These are phyloP conservation scores for Microsporum ferrugineum DNA, from an alignment of 2,329 filamentous ascomycete genomes.

Conservation along the genomic window DNA sequence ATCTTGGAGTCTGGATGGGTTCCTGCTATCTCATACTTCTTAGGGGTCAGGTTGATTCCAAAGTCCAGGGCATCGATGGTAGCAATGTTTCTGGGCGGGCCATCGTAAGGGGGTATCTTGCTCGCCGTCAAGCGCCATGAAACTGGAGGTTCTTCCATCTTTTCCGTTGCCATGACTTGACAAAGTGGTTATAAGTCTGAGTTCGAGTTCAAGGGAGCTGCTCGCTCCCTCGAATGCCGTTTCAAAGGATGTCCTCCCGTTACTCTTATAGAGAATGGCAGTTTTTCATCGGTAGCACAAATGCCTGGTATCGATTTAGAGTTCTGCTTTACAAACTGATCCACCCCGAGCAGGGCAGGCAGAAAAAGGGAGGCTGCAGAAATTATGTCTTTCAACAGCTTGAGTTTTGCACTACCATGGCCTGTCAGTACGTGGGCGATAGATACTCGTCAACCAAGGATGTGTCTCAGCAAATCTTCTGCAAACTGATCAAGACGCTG, in stretches of 20 bases:
- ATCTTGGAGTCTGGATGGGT: slow-evolving; percentile 26
- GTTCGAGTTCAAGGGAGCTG: background rate
- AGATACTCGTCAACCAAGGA: background rate
- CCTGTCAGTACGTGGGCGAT: background rate
- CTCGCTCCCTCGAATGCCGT: background rate
- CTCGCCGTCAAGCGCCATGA: slow-evolving; percentile 8
- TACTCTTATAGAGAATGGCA: background rate
- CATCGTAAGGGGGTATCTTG: slow-evolving; percentile 14
- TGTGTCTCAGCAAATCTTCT: background rate
- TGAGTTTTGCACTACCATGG: background rate
- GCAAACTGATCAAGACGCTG: background rate
- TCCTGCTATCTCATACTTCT: slow-evolving; percentile 26
- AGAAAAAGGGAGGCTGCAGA: background rate
- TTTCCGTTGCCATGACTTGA: slow-evolving; percentile 6
- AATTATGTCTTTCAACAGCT: background rate
- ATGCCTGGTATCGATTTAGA: background rate
- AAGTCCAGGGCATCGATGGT: slow-evolving; percentile 24
- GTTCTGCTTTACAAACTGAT: background rate
- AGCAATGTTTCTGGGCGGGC: slow-evolving; percentile 19
- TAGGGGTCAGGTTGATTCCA: slow-evolving; percentile 24
- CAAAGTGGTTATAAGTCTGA: background rate
- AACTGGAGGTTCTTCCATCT: slow-evolving; percentile 8
- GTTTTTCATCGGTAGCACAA: background rate
- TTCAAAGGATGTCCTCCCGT: background rate
- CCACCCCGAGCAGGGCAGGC: background rate